Base-by-base conservation (phyloP, 1,284 basidiomycete species). In the Athelia psychrophila region DNA sequence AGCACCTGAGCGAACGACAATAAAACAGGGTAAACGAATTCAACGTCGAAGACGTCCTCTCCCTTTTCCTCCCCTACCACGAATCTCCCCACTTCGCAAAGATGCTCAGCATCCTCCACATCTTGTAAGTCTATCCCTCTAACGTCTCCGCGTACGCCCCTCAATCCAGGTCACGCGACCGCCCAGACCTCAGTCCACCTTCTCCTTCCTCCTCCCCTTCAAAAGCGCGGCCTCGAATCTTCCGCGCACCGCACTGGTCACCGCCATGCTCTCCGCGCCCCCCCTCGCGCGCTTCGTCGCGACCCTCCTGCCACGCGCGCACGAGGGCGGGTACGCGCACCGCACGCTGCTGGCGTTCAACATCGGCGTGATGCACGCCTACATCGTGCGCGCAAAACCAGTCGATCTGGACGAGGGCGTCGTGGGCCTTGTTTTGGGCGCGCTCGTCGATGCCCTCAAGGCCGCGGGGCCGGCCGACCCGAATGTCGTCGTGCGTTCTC, bases 81-180 rank as follows among this genome's bases (percentile, higher is more conserved):
- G 92, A 95, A 59, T 93, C 96, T 2, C 87, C 91, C 0, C 95
- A 98, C 65, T 99, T 99, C 68, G 82, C 89, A 8, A 95, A 96
- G 65, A 92, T 98, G 80, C 77, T 97, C 38, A 86, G 89, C 3
- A 95, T 98, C 60, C 73, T 94, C 53, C 84, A 89, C 58, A 78
- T 97, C 50, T 77, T 79, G 86, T 90, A 58, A 20, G 83, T 70
- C 13, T 13, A 30, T 30, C 15, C 40, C 45, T 44, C 23, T 55
- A 27, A 38, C 54, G 16, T 51, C 55, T 20, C 47, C 20, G 19
- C 25, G 9, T 25, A 40, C 13, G 23, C 15, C 44, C 30, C 1
- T 40, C 13, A 30, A 13, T 20, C 38, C 38, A 42, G 38, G 9
- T 42, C 9, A 42, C 38, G n/a, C 54, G 47, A n/a, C 57, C 23